Base-by-base conservation (phyloP, 2,329 filamentous ascomycete species). In the Falciphora oryzae region DNA sequence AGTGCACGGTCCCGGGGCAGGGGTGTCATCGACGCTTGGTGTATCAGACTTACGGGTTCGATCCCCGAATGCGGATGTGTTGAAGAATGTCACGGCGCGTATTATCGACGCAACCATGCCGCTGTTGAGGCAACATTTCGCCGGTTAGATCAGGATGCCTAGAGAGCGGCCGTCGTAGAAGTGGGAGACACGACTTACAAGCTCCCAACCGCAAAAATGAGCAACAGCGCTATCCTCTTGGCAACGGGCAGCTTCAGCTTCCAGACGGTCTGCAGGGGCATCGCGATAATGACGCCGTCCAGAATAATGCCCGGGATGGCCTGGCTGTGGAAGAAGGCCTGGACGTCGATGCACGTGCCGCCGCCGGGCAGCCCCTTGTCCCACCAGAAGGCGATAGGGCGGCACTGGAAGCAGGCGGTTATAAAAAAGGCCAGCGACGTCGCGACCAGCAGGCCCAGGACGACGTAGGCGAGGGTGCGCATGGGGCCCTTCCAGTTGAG, bases 251-350 rank as follows among this genome's bases (percentile, higher is more conserved):
- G 61, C 61, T 69, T 69, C 18, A 73, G 64, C 4, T 66, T 53
- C 71, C 72, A 73, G 27, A 73, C 70, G 53, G 70, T 73, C 29
- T 62, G 62, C 32, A 73, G 32, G 5, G 72, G 72, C 62, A 73
- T 62, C 0, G 63, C 66, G 64, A 73, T 71, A 66, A 73, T 69
- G 58, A 70, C 50, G 8, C 71, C 53, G 57, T 73, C 72, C 16
- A 72, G 66, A 3, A 73, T 44, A 57, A 73, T 65, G 1, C 69
- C 67, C 6, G 70, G 70, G 4, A 72, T 66, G 32, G 66, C 66
- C 64, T 70, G 68, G 28, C 66, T 68, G 50, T 72, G 70, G 44
- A 71, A 75, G 63, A 74, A 74, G 2, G 53, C 35, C 50, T 71
- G 69, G 18, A 69, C 64, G 31, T 73, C 64, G 61, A 73, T 66